Percentiles rank a stretch among this genome's conserved stretches.
Conservation (phyloP, 768 basidiomycete genomes). For the Russula lepida region DNA sequence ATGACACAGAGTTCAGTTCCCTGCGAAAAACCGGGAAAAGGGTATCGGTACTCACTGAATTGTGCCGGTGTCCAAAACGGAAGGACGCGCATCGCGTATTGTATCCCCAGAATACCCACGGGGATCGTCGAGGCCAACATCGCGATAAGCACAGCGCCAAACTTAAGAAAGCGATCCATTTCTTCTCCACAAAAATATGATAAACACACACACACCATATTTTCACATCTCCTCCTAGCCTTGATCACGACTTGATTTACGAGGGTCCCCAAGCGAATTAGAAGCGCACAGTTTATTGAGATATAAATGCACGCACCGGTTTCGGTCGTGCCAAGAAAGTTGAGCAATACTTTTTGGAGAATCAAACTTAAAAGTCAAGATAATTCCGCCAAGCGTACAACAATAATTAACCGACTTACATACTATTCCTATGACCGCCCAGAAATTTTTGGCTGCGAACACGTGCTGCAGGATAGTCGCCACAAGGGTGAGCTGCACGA, state of each 20-base stretch:
- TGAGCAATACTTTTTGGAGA: slow-evolving; percentile 49
- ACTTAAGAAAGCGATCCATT: slow-evolving; percentile 32
- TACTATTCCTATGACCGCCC: slow-evolving; percentile 65
- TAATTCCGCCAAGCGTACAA: neutral
- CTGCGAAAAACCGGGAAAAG: neutral
- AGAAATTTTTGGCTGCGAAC: slow-evolving; percentile 66
- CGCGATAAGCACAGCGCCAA: slow-evolving; percentile 53
- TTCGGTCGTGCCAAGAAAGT: slow-evolving; percentile 70
- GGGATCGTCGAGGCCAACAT: slow-evolving; percentile 73
- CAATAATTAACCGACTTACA: slow-evolving; percentile 42
- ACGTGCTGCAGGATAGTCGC: slow-evolving; percentile 62
- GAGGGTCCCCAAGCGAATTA: neutral
- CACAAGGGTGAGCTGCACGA: slow-evolving; percentile 70
- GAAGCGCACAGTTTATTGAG: neutral
- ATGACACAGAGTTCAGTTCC: neutral
- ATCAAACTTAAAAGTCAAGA: neutral
- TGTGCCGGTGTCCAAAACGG: slow-evolving; percentile 79
- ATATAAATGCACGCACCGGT: slow-evolving; percentile 45
- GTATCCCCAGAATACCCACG: slow-evolving; percentile 65
- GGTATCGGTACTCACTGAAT: slow-evolving; percentile 23
- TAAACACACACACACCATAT: slow-evolving; percentile 51
- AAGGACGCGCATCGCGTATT: slow-evolving; percentile 66
- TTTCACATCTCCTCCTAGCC: slow-evolving; percentile 56
- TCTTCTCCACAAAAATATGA: neutral
- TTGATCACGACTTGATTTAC: slow-evolving; percentile 59